Evolutionary conservation across 2,329 filamentous ascomycete species (phyloP).

Genomic region (Ceratocystis albifundus): DNA sequence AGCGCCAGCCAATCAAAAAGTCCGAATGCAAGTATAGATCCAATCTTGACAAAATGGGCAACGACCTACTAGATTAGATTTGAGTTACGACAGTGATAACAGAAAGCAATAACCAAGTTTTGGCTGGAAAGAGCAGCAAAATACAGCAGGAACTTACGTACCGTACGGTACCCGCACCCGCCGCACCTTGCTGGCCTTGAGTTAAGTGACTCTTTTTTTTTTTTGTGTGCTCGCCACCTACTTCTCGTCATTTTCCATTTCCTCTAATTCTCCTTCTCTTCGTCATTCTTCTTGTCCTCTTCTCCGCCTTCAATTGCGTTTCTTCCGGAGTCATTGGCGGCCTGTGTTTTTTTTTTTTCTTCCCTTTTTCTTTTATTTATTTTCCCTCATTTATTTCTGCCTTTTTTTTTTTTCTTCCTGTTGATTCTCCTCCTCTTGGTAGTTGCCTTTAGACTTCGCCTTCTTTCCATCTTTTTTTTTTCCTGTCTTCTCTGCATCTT

Average conservation of each 20-base stretch:
- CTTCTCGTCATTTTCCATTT: background rate
- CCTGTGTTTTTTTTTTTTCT: background rate
- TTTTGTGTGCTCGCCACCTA: background rate
- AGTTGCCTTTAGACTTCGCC: background rate
- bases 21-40: background rate
- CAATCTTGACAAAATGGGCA: no score
- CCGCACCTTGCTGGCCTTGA: no score
- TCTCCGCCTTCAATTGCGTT: background rate
- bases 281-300: background rate
- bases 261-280: background rate
- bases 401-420: constrained; percentile 9
- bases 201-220: background rate
- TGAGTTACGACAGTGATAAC: background rate
- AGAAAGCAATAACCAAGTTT: background rate
- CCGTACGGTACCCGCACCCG: no score
- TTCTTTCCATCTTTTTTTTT: background rate
- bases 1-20: background rate
- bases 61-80: no score
- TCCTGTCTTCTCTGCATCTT: background rate
- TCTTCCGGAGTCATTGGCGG: constrained; percentile 1
- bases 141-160: background rate
- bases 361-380: constrained; percentile 9
- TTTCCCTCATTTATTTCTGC: background rate
- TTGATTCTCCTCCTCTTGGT: background rate
- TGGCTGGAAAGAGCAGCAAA: background rate